Base-by-base conservation (phyloP, 2,329 filamentous ascomycete genomes). In the Allantophomopsis lycopodina region DNA sequence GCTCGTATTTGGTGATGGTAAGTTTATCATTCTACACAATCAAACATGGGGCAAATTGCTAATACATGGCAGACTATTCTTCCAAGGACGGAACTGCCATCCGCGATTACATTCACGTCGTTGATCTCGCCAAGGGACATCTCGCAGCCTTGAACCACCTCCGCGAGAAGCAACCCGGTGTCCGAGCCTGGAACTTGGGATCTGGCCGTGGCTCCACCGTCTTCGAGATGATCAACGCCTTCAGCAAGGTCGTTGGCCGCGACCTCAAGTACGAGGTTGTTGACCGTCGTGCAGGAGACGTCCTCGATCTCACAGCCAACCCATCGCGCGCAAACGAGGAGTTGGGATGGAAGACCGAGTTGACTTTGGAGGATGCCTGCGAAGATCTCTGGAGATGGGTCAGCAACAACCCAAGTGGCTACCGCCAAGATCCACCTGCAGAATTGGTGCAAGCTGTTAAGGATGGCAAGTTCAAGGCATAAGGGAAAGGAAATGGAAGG, bases 341-440 rank as follows among this genome's bases (percentile, higher is more conserved):
- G 66, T 72, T 98, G 40, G 69, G 77, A 46, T 98, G 91, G 91
- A 88, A 88, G 69, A 88, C 91, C 1, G 75, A 93, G 65, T 70
- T 82, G 42, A 88, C 83, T 15, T 76, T 98, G 58, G 89, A 96
- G 65, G 78, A 94, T 60, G 88, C 89, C 18, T 98, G 91, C 60
- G 76, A 79, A 50, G 87, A 98, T 61, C 70, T 98, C 48, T 98
- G 91, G 91, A 79, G 78, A 55, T 98, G 91, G 91, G 94, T 93
- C 13, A 72, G 82, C 65, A 96, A 95, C 65, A 96, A 96, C 66
- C 91, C 91, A 17, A 78, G 88, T 64, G 91, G 91, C 16, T 96
- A 96, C 67, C 74, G 83, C 49, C 88, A 96, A 65, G 71, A 87
- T 48, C 86, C 89, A n/a, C 89, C 91, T 1, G 71, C 83, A 48